Evolutionary conservation across 306 rosid genomes (phyloP).

Genomic region (Trifolium fragiferum): DNA sequence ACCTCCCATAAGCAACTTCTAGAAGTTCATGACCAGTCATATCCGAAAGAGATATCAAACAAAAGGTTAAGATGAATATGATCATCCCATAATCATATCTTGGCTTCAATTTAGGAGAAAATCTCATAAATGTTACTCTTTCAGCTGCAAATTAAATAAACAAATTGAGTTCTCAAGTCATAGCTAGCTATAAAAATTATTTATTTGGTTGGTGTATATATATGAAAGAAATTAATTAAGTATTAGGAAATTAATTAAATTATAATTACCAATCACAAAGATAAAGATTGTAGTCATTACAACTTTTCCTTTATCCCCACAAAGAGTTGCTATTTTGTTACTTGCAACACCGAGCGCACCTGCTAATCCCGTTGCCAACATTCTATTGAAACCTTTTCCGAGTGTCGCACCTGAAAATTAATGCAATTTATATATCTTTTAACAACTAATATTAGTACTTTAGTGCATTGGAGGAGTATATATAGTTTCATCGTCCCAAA

Average conservation of each 20-base stretch:
- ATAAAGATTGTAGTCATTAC: constrained; percentile 33
- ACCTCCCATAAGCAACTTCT: constrained; percentile 53
- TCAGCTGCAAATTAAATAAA: constrained; percentile 44
- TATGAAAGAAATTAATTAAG: no score
- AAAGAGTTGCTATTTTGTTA: constrained; percentile 29
- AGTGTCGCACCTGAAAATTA: constrained; percentile 50
- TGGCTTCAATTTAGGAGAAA: constrained; percentile 61
- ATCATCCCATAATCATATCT: constrained; percentile 75
- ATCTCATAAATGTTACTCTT: constrained; percentile 62
- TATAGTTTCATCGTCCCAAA: no score
- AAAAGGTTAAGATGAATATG: constrained; percentile 65
- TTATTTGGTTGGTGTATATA: no score
- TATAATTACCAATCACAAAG: constrained; percentile 35
- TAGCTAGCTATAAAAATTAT: background rate
- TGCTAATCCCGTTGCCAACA: constrained; percentile 43
- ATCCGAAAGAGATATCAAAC: constrained; percentile 62
- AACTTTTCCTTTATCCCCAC: constrained; percentile 27
- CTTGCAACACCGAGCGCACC: constrained; percentile 40
- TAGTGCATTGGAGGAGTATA: background rate
- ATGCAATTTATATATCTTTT: background rate
- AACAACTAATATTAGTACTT: background rate
- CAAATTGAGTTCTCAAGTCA: background rate
- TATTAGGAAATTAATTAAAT: background rate
- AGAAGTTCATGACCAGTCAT: constrained; percentile 47
- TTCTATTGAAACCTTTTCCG: constrained; percentile 51